Percentiles rank a stretch among this genome's conserved stretches.
phyloP scores from a whole-genome alignment of 345 rosid genomes.

The Capsella bursapastoris region DNA sequence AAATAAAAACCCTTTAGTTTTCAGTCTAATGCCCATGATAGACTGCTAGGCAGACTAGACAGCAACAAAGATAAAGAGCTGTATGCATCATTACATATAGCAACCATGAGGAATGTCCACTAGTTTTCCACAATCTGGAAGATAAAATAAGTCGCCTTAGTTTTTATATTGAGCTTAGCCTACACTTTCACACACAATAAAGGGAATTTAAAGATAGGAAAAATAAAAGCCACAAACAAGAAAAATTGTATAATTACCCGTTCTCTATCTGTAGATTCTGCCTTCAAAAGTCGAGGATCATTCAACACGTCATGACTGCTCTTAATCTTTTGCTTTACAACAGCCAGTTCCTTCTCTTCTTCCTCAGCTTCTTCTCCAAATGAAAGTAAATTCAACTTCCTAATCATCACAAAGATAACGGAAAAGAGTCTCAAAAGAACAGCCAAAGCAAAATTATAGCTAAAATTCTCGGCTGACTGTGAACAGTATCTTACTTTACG shows the following conservation, averaged over 20 bases:
- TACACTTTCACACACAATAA: conserved; percentile 17
- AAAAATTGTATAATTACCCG: conserved; percentile 45
- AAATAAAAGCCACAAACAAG: neutral
- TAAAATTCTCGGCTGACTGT: neutral
- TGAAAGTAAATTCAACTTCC: conserved; percentile 89
- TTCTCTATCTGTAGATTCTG: conserved; percentile 53
- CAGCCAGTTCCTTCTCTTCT: conserved; percentile 83
- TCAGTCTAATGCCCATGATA: neutral
- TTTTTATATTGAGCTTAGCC: neutral
- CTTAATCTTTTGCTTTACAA: conserved; percentile 77
- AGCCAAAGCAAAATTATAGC: conserved; percentile 27
- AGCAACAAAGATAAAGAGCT: conserved; percentile 9
- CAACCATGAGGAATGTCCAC: conserved; percentile 9
- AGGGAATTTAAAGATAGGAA: conserved; percentile 1
- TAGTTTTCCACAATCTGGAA: neutral
- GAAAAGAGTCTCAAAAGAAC: conserved; percentile 33
- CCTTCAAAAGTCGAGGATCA: conserved; percentile 90
- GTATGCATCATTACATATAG: conserved; percentile 15
- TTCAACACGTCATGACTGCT: conserved; percentile 96
- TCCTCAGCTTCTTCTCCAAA: conserved; percentile 99
- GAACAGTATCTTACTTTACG: conserved; percentile 63
- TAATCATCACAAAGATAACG: conserved; percentile 49
- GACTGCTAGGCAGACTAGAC: conserved; percentile 19
- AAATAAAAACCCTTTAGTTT: neutral
- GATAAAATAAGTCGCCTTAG: conserved; percentile 14